Evolutionary conservation across 2,329 filamentous ascomycete genomes (phyloP).

Genomic region (Metarhizium sp.): DNA sequence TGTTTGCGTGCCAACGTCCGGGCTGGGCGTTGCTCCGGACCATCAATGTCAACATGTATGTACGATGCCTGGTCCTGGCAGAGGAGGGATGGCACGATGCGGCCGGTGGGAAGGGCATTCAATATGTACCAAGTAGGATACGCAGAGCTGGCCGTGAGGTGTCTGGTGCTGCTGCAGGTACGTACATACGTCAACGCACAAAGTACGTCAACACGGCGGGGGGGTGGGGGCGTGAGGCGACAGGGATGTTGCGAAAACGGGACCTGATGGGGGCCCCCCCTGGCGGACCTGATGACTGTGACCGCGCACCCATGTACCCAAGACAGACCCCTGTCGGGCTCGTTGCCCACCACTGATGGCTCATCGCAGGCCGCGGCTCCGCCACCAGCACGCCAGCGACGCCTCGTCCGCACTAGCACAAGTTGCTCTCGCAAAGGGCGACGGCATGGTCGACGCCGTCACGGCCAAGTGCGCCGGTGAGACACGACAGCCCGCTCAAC

Average conservation of each 20-base stretch:
- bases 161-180: no score
- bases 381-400: background rate
- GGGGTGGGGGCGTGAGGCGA: background rate
- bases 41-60: no score
- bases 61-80: no score
- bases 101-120: background rate
- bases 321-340: background rate
- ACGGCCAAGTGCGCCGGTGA: no score
- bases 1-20: no score
- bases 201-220: background rate
- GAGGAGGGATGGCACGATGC: background rate
- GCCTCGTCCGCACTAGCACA: background rate
- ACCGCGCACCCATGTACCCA: background rate
- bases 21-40: no score
- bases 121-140: background rate
- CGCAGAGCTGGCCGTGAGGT: background rate
- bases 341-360: no score
- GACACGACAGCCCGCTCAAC: no score
- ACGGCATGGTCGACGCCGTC: no score
- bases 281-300: background rate
- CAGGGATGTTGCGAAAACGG: background rate
- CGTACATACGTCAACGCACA: background rate
- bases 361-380: background rate
- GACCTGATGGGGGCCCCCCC: background rate
- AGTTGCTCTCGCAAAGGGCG: no score